A percentile compares a stretch with the other conserved stretches of the same genome.
Evolutionary conservation across 2,329 filamentous ascomycete genomes (phyloP).

Genomic region (Cytospora leucostoma): DNA sequence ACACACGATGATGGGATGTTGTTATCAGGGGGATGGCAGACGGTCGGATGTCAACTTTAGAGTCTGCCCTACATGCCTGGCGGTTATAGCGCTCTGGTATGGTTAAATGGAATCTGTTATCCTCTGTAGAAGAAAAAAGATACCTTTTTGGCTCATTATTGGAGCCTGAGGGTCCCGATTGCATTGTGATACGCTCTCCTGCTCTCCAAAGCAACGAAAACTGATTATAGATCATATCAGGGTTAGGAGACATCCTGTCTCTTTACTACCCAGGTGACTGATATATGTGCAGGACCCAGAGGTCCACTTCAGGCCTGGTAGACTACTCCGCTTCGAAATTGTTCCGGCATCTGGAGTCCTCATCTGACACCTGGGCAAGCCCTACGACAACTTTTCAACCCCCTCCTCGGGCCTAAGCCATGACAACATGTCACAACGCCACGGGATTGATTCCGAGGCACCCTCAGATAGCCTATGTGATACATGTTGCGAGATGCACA

Average conservation of each 20-base stretch:
- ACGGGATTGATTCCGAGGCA: not conserved
- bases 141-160: too few relatives aligned
- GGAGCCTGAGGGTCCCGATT: too few relatives aligned
- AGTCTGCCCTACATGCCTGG: not conserved
- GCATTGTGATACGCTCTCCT: not conserved
- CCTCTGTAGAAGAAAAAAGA: not conserved
- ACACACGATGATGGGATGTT: constrained; percentile 1
- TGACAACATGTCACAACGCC: not conserved
- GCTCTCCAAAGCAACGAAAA: not conserved
- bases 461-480: not conserved
- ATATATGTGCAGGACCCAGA: too few relatives aligned
- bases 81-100: not conserved
- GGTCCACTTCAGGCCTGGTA: too few relatives aligned
- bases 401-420: not conserved
- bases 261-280: too few relatives aligned
- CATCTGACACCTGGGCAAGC: too few relatives aligned
- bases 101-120: not conserved
- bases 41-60: not conserved
- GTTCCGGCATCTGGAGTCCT: too few relatives aligned
- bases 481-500: too few relatives aligned
- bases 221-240: not conserved
- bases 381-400: too few relatives aligned
- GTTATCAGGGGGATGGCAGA: not conserved
- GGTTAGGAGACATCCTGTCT: not conserved
- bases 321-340: too few relatives aligned